A percentile compares a stretch with the other conserved stretches of the same genome.
phyloP scores from a whole-genome alignment of 2,329 filamentous ascomycete species.

The Dactylellina leptospora region DNA sequence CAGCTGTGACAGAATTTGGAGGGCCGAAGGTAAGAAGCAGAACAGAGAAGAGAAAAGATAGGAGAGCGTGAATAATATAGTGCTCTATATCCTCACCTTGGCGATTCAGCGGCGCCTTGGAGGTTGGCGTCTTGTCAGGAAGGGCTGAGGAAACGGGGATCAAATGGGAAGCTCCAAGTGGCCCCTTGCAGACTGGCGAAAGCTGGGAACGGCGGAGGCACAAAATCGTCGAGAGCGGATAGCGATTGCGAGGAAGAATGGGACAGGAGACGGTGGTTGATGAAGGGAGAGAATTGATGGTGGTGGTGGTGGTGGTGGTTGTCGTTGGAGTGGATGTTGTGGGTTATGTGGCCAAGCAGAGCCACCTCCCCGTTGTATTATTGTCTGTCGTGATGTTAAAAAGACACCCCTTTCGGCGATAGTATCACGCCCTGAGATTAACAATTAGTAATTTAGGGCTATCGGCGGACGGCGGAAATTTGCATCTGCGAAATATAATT shows the following conservation, averaged over 20 bases:
- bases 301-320: not conserved
- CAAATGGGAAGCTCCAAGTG: no score
- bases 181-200: no score
- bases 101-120: no score
- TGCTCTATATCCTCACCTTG: no score
- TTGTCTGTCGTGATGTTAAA: no score
- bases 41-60: not conserved
- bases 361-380: no score
- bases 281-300: not conserved
- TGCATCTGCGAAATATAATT: not conserved
- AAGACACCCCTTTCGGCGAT: no score
- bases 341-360: conserved; percentile 43
- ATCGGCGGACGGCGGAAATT: conserved; percentile 12
- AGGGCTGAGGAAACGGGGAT: no score
- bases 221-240: not conserved
- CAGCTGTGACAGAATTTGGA: not conserved
- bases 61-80: no score
- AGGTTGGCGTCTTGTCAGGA: not conserved
- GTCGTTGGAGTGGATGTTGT: conserved; percentile 16
- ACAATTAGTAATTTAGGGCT: no score
- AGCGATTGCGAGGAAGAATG: not conserved
- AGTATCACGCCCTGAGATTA: no score
- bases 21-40: not conserved
- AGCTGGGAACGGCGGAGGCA: not conserved
- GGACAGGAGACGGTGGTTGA: not conserved